Percentiles rank a stretch among this genome's conserved stretches.
phyloP scores from a whole-genome alignment of 23 red algal species.

The Gracilaria domingensis region DNA sequence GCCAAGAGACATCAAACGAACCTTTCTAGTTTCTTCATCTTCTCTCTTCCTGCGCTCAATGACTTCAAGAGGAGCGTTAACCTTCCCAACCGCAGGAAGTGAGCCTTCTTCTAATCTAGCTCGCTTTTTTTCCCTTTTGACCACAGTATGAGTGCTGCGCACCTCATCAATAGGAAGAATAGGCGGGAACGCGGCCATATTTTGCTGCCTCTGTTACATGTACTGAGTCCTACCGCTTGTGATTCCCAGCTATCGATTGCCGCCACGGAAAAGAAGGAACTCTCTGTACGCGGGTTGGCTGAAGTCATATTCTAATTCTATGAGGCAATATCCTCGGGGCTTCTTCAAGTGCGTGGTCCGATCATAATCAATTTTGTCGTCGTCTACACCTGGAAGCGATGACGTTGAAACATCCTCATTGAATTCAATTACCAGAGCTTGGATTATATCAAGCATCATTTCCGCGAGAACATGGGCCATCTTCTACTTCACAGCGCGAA shows the following conservation, averaged over 20 bases:
- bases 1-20: slow-evolving; percentile 60
- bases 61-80: slow-evolving; percentile 73
- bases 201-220: slow-evolving; percentile 2
- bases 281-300: slow-evolving; percentile 78
- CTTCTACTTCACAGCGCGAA: slow-evolving; percentile 69
- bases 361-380: slow-evolving; percentile 73
- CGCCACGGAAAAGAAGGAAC: slow-evolving; percentile 87
- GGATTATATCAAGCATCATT: slow-evolving; percentile 80
- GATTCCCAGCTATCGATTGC: slow-evolving; percentile 72
- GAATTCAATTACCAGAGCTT: slow-evolving; percentile 73
- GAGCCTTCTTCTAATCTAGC: slow-evolving; percentile 72
- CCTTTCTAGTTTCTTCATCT: slow-evolving; percentile 48
- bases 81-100: slow-evolving; percentile 71
- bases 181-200: slow-evolving; percentile 37
- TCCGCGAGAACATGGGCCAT: slow-evolving; percentile 67
- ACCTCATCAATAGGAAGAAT: slow-evolving; percentile 69
- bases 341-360: slow-evolving; percentile 65
- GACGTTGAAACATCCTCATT: slow-evolving; percentile 73
- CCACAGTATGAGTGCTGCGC: slow-evolving; percentile 17
- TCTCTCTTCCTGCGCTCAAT: slow-evolving; percentile 73
- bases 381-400: slow-evolving; percentile 28
- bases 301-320: slow-evolving; percentile 87
- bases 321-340: slow-evolving; percentile 73
- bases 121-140: slow-evolving; percentile 57
- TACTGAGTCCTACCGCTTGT: slow-evolving; percentile 46